Conservation (phyloP, 768 basidiomycete genomes). For the Amylocystis lapponica region DNA sequence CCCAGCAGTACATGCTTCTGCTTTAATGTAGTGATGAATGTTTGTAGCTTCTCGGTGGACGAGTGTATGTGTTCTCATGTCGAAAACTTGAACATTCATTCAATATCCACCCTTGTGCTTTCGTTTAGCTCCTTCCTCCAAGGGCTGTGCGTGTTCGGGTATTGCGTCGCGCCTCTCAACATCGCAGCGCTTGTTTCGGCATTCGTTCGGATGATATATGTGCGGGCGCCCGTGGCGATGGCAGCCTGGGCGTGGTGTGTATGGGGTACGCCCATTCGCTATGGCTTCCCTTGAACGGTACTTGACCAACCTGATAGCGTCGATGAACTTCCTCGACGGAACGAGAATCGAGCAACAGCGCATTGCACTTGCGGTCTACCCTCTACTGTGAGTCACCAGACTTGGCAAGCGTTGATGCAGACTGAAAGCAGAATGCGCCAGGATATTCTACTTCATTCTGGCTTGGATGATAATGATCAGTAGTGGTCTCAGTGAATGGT, state of each 20-base stretch:
- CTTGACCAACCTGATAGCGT: conserved; percentile 44
- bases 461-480: conserved; percentile 97
- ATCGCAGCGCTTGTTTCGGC: conserved; percentile 85
- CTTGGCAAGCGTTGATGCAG: too few species aligned
- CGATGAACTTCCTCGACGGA: conserved; percentile 93
- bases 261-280: conserved; percentile 63
- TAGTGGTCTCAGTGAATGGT: conserved; percentile 24
- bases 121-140: conserved; percentile 84
- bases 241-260: conserved; percentile 94
- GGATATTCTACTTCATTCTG: conserved; percentile 89
- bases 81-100: background rate
- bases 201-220: conserved; percentile 80
- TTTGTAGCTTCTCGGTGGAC: conserved; percentile 65
- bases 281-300: background rate
- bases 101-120: too few species aligned
- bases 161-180: conserved; percentile 90
- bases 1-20: background rate
- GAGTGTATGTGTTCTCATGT: conserved; percentile 52
- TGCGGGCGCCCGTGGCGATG: conserved; percentile 81
- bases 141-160: conserved; percentile 89
- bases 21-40: background rate
- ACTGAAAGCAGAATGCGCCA: conserved; percentile 21
- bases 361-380: conserved; percentile 91
- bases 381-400: conserved; percentile 71
- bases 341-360: conserved; percentile 90